Evolutionary conservation across 176 grass and related monocot species (phyloP).

Genomic region (Alloteropsis semialata): DNA sequence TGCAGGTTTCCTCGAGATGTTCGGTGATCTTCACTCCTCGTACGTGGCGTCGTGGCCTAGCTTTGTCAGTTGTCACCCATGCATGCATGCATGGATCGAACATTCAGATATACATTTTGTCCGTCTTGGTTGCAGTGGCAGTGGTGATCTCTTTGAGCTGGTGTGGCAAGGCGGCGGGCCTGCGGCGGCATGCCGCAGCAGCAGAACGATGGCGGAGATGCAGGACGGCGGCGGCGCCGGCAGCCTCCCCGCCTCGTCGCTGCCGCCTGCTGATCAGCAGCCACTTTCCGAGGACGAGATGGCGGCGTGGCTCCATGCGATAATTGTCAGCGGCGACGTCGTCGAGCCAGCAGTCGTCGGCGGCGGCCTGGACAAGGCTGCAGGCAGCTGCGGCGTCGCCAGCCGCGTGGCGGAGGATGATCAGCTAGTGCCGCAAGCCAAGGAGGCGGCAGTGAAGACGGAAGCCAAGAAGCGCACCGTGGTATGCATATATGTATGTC

Average conservation of each 20-base stretch:
- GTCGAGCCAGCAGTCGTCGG: not conserved
- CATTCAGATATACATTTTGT: too few relatives aligned
- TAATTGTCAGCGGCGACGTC: not conserved
- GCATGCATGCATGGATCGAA: not conserved
- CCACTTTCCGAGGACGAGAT: constrained; percentile 14
- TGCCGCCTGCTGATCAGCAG: not conserved
- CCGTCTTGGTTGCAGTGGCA: not conserved
- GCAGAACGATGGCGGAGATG: not conserved
- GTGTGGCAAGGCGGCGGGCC: not conserved
- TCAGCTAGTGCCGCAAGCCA: accelerated
- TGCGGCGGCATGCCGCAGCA: not conserved
- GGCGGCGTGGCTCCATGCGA: not conserved
- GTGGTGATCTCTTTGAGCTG: constrained; percentile 15
- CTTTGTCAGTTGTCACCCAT: too few relatives aligned
- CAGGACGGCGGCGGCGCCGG: too few relatives aligned
- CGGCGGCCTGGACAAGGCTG: not conserved
- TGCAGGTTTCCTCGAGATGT: not conserved
- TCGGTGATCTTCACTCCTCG: not conserved
- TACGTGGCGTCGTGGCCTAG: too few relatives aligned
- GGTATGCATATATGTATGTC: not conserved
- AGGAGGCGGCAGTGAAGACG: too few relatives aligned
- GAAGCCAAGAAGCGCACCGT: not conserved
- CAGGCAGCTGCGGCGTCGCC: not conserved
- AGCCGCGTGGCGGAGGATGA: too few relatives aligned
- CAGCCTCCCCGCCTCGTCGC: not conserved